A percentile compares a stretch with the other conserved stretches of the same genome.
These are phyloP conservation scores for Rusavskia elegans DNA, from an alignment of 495 filamentous ascomycete species.

Conservation along the genomic window DNA sequence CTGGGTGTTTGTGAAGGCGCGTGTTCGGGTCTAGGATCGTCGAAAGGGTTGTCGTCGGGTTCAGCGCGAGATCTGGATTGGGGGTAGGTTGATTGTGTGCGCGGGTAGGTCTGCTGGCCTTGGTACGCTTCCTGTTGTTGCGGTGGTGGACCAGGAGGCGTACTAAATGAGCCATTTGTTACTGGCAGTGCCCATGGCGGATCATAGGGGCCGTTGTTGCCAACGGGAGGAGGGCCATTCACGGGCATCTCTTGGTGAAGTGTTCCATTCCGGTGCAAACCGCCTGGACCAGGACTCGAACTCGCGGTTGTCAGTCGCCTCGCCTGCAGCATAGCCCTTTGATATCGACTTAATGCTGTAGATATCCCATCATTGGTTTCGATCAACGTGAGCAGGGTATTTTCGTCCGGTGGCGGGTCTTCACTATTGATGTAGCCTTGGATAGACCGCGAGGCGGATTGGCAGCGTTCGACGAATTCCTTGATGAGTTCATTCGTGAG, in stretches of 20 bases:
- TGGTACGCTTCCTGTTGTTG: neutral
- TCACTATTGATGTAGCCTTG: constrained; percentile 69
- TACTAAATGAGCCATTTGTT: neutral
- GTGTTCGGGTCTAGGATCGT: neutral
- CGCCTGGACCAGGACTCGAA: constrained; percentile 15
- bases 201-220: neutral
- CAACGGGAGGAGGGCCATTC: neutral
- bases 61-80: neutral
- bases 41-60: neutral
- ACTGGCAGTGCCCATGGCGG: neutral
- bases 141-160: neutral
- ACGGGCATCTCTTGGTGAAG: neutral
- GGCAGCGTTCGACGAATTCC: constrained; percentile 84
- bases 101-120: neutral
- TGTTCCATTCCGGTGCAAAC: neutral
- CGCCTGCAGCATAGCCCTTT: constrained; percentile 64
- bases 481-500: constrained; percentile 70
- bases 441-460: constrained; percentile 58
- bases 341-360: constrained; percentile 61
- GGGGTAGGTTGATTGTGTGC: neutral
- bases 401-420: constrained; percentile 70
- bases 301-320: constrained; percentile 16
- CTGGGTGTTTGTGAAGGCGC: neutral
- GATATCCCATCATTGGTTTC: constrained; percentile 86
- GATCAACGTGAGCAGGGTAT: constrained; percentile 82